Percentiles rank a stretch among this genome's conserved stretches.
Conservation (phyloP, 768 basidiomycete genomes). For the Pilatotrama ljubarskyi region DNA sequence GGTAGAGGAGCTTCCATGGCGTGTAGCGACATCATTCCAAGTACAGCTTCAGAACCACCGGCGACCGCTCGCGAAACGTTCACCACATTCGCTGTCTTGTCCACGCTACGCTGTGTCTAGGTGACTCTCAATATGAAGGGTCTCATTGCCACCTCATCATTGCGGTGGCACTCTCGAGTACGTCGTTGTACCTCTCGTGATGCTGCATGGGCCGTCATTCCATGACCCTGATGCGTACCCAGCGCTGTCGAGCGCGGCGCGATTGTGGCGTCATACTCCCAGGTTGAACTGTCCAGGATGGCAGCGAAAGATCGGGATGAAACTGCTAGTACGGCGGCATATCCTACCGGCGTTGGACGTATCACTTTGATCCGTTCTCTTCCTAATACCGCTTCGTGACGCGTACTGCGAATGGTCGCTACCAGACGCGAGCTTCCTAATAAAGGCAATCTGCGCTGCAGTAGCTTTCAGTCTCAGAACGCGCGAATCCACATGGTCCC, state of each 20-base stretch:
- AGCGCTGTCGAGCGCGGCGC: background rate
- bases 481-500: too few relatives aligned
- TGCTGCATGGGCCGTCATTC: background rate
- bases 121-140: background rate
- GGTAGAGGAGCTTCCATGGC: background rate
- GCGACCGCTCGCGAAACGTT: background rate
- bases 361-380: background rate
- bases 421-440: too few relatives aligned
- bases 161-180: background rate
- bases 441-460: background rate
- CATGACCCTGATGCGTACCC: background rate
- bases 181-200: background rate
- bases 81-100: background rate
- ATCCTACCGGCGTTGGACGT: background rate
- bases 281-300: background rate
- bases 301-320: background rate
- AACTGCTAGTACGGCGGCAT: background rate
- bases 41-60: background rate
- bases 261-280: background rate
- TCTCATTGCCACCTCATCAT: background rate
- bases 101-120: background rate
- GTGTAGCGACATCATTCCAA: constrained; percentile 1
- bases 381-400: background rate
- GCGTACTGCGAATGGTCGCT: background rate
- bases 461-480: too few relatives aligned